These are phyloP conservation scores for Mucor circinelloides DNA, from an alignment of 371 early-diverging fungal species.

Conservation along the genomic window DNA sequence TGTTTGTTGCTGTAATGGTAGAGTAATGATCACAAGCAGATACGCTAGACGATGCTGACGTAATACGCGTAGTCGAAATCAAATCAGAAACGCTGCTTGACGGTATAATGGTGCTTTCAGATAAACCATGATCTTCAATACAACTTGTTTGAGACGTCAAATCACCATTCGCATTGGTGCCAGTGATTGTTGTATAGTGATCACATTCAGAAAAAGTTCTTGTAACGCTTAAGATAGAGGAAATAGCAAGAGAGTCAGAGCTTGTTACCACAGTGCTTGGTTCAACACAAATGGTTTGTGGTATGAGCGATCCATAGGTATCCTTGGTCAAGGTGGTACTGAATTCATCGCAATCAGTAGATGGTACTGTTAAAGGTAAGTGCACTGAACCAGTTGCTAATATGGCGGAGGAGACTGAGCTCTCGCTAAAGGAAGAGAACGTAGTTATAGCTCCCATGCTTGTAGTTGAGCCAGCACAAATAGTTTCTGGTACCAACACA, in stretches of 20 bases:
- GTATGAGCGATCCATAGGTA: too few species aligned
- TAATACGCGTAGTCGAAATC: background rate
- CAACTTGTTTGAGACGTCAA: background rate
- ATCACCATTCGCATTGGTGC: background rate
- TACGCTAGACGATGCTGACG: background rate
- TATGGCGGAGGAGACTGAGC: background rate
- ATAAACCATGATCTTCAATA: background rate
- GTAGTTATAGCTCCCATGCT: background rate
- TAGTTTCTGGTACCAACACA: background rate
- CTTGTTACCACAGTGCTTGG: too few species aligned
- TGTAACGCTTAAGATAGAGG: background rate
- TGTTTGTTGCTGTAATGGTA: background rate
- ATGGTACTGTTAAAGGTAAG: background rate
- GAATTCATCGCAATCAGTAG: too few species aligned
- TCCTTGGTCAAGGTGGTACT: too few species aligned
- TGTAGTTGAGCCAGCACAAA: background rate
- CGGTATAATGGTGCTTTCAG: background rate
- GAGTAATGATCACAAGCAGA: background rate
- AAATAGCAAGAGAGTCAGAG: too few species aligned
- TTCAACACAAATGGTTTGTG: too few species aligned
- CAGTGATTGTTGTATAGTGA: background rate
- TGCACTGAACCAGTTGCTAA: background rate
- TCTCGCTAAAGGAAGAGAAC: background rate
- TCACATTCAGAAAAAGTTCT: background rate
- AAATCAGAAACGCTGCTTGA: background rate